A percentile compares a stretch with the other conserved stretches of the same genome.
Conservation (phyloP, 331 rosid genomes). For the Cydonia oblonga region DNA sequence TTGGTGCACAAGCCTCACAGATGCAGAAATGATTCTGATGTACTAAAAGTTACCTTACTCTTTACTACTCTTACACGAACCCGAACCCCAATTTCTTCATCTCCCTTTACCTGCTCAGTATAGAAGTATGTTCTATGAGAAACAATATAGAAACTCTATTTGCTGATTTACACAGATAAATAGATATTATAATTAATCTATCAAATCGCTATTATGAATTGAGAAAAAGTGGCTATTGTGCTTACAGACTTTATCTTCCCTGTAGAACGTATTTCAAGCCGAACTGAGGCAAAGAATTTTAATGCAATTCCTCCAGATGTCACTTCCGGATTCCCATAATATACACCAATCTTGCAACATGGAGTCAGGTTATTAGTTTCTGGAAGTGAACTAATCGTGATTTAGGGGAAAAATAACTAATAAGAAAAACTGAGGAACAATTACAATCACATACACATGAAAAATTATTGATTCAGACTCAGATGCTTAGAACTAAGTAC, state of each 20-base stretch:
- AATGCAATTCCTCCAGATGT: conserved; percentile 98
- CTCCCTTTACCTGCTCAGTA: conserved; percentile 70
- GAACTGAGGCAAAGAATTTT: conserved; percentile 90
- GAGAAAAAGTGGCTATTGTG: conserved; percentile 15
- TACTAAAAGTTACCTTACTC: conserved; percentile 62
- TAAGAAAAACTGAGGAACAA: not conserved
- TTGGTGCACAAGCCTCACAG: not conserved
- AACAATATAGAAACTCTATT: conserved; percentile 8
- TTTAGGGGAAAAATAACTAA: not conserved
- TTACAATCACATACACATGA: not conserved
- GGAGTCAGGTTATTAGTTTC: conserved; percentile 1
- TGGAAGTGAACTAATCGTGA: not conserved
- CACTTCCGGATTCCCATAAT: conserved; percentile 98
- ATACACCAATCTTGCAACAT: conserved; percentile 73
- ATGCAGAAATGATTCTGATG: not conserved
- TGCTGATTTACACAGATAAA: not conserved
- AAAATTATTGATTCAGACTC: not conserved
- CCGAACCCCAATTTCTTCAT: conserved; percentile 88
- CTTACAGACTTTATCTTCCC: conserved; percentile 99
- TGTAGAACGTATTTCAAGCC: conserved; percentile 83
- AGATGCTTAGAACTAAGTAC: not conserved
- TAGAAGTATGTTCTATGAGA: conserved; percentile 15
- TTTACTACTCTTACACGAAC: conserved; percentile 95
- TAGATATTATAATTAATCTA: conserved; percentile 6
- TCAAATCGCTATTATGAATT: not conserved